Conservation (phyloP, 2,329 filamentous ascomycete genomes). For the Colletotrichum salicis region DNA sequence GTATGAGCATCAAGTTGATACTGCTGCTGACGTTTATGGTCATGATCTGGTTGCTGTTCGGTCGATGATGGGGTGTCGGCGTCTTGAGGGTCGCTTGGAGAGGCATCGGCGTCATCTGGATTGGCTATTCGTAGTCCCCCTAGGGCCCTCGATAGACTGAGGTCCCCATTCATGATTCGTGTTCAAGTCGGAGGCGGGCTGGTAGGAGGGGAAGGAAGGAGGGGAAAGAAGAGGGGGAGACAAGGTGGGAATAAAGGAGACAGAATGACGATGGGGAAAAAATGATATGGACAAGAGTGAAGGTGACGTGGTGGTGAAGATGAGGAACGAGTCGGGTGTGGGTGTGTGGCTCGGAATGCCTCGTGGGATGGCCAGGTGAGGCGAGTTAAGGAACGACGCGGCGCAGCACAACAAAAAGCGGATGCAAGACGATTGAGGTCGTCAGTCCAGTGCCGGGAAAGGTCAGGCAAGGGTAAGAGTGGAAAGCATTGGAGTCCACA, state of each 20-base stretch:
- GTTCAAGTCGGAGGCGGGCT: conserved; percentile 33
- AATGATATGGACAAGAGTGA: conserved; percentile 1
- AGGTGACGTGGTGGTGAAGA: not conserved
- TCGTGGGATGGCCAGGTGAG: conserved; percentile 11
- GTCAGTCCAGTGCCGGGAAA: conserved; percentile 4
- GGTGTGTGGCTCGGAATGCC: conserved; percentile 7
- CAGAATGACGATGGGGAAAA: conserved; percentile 15
- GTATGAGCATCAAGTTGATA: conserved; percentile 35
- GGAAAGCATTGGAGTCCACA: not conserved
- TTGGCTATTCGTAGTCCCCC: conserved; percentile 97
- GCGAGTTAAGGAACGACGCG: conserved; percentile 23
- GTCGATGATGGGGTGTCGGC: conserved; percentile 43
- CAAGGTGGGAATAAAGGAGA: conserved; percentile 5
- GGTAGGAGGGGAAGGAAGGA: not conserved
- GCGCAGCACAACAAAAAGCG: conserved; percentile 23
- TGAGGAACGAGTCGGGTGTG: not conserved
- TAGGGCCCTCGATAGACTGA: conserved; percentile 91
- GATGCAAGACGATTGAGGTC: conserved; percentile 15
- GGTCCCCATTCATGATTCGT: conserved; percentile 84
- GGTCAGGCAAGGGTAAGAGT: conserved; percentile 4
- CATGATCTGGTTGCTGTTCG: conserved; percentile 34
- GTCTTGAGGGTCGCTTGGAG: conserved; percentile 18
- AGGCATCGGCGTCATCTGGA: conserved; percentile 69
- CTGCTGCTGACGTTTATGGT: conserved; percentile 15
- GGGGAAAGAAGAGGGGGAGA: not conserved